Evolutionary conservation across 108 stramenopile genomes (phyloP), one percentile per base, ranked within the genome.

Genomic region (Pseudonitzschia delicatissima): DNA sequence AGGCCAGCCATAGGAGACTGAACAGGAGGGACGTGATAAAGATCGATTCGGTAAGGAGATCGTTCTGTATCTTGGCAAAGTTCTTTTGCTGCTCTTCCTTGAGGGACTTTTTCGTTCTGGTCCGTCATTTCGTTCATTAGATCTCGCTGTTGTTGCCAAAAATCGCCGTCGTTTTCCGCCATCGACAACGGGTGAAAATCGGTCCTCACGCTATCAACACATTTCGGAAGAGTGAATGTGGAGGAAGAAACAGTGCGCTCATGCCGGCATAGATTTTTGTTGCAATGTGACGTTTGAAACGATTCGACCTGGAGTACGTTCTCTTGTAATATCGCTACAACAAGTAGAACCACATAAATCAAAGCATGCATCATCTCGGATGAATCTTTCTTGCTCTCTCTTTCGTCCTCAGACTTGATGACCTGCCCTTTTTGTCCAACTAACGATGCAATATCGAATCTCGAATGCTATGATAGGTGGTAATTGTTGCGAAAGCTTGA

Each of bases 121-220:
- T 63, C 78, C 5, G 57, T 45, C 77, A 91, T 80, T 47, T 86
- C 85, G 17, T 77, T 61, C 42, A 81, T 77, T 9, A 88, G 65
- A 31, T 78, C 79, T 49, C 76, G 61, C 76, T 91, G 86, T 37
- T 86, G 80, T 20, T 76, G 67, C 89, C 89, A 87, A 74, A 87
- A 91, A 13, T 75, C 68, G 25, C 69, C 57, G 18, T 50, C 63
- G 51, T 26, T 8, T 23, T 64, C 63, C 33, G 32, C 57, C 42
- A 58, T 68, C 12, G 11, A 18, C 37, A 60, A 26, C 23, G 50
- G 4, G 25, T 13, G 4, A 12, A 23, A 7, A 28, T 12, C 7
- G 23, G 21, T 51, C n/a, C 1, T 49, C 7, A 9, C 21, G n/a
- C 28, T 58, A 15, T 31, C 57, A 31, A 17, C 15, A 18, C 31